Evolutionary conservation across 2,329 filamentous ascomycete species (phyloP), one percentile per base, ranked within the genome.

Genomic region (Chaetomiaceae sp.): DNA sequence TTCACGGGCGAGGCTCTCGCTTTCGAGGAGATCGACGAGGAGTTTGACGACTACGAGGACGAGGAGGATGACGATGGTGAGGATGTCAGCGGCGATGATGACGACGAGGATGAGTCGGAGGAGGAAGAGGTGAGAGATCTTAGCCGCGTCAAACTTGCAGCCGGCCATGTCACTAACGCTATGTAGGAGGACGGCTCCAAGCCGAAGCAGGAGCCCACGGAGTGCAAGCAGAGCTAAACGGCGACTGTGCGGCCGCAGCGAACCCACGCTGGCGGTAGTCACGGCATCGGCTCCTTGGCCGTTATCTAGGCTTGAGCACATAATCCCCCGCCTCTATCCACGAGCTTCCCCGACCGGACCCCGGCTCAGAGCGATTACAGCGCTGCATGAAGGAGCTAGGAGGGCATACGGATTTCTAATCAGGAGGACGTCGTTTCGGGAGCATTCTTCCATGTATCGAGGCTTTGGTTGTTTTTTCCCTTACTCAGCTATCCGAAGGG

Each of bases 1-100:
- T 98, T 98, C 69, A 98, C 93, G 43, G 93, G 93, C 48, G 93
- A 98, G 73, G 93, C 93, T 58, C 83, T 98, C 54, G 90, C 93
- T 59, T 98, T 88, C 60, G 93, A 98, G 76, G 91, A 96, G 67
- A 70, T 95, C 51, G 86, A 91, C 32, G 80, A 79, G 40, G 86
- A 94, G 15, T 91, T 96, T 42, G 90, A 96, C 48, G 89, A 95
- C 45, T 90, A 95, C 2, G 90, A 96, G 22, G 88, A 94, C 18
- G 91, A 97, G 44, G 89, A 96, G n/a, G n/a, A n/a, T n/a, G n/a
- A n/a, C n/a, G n/a, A n/a, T 46, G 89, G 95, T 47, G 90, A 95
- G 55, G 88, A 95, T 51, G 74, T 86, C 49, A 88, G 84, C 61
- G 85, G 90, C 51, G 86, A 93, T 60, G 78, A 59, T 44, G 88